Evolutionary conservation across 306 rosid species (phyloP).

Genomic region (Clitoria ternatea): DNA sequence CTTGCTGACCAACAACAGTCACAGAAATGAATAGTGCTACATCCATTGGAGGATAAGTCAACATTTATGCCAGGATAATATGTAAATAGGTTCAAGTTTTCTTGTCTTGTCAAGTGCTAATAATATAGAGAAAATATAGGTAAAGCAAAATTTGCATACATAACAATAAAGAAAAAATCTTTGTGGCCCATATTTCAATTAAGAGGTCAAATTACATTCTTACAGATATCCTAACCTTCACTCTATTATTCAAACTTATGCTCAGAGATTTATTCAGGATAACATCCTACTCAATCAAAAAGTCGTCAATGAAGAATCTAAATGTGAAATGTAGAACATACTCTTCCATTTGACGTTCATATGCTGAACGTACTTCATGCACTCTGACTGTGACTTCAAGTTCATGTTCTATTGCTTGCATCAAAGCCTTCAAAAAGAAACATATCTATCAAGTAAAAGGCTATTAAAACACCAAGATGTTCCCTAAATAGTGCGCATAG

Average conservation of each 20-base stretch:
- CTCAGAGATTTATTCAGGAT: background rate
- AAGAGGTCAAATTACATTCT: background rate
- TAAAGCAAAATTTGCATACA: background rate
- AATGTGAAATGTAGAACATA: conserved; percentile 31
- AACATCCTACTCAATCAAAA: background rate
- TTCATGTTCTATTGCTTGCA: conserved; percentile 87
- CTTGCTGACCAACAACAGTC: background rate
- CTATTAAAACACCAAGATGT: background rate
- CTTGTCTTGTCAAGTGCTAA: background rate
- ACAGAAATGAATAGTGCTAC: background rate
- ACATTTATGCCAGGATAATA: background rate
- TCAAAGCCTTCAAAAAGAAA: conserved; percentile 58
- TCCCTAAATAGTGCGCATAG: background rate
- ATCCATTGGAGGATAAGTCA: background rate
- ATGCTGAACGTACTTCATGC: conserved; percentile 89
- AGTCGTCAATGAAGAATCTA: background rate
- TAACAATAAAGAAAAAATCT: background rate
- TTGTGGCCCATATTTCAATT: background rate
- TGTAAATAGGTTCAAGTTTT: background rate
- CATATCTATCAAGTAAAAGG: conserved; percentile 2
- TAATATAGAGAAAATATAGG: background rate
- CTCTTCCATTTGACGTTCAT: conserved; percentile 93
- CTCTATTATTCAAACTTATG: background rate
- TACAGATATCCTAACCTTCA: background rate
- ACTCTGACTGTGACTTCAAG: conserved; percentile 92